Conservation (phyloP, 2,329 filamentous ascomycete genomes). For the Aspergillus viridinutans region DNA sequence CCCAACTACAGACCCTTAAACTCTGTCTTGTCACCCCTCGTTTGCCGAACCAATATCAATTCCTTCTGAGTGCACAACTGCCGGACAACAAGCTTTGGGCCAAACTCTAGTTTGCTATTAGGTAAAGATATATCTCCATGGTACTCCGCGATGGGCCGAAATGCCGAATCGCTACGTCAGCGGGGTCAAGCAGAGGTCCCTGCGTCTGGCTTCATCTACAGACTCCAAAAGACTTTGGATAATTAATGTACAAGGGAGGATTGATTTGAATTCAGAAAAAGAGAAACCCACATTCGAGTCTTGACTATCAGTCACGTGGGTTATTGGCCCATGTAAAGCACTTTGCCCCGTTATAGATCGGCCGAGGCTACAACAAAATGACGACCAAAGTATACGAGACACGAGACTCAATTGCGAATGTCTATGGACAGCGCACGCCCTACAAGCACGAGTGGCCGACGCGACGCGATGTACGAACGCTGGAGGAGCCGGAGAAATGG, state of each 20-base stretch:
- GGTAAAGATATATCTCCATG: neutral
- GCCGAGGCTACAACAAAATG: too few species aligned
- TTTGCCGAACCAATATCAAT: neutral
- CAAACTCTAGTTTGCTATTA: neutral
- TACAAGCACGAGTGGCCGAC: conserved; percentile 35
- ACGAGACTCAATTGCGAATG: conserved; percentile 29
- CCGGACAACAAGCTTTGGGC: neutral
- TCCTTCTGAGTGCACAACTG: neutral
- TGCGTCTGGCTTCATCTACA: neutral
- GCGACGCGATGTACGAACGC: conserved; percentile 24
- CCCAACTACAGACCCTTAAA: neutral
- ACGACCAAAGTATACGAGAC: conserved; percentile 6
- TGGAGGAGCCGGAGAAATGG: conserved; percentile 36
- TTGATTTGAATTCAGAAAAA: neutral
- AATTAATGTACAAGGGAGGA: neutral
- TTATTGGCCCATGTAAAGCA: neutral
- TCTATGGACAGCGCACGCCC: conserved; percentile 30
- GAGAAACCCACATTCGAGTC: neutral
- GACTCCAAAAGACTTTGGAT: too few species aligned
- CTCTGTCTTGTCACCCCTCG: too few species aligned
- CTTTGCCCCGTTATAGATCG: neutral
- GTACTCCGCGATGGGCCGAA: neutral
- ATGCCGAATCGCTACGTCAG: neutral
- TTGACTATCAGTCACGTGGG: neutral
- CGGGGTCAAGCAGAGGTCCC: neutral